phyloP scores from a whole-genome alignment of 75 land plant genomes.

The Isoetes taiwanensis region DNA sequence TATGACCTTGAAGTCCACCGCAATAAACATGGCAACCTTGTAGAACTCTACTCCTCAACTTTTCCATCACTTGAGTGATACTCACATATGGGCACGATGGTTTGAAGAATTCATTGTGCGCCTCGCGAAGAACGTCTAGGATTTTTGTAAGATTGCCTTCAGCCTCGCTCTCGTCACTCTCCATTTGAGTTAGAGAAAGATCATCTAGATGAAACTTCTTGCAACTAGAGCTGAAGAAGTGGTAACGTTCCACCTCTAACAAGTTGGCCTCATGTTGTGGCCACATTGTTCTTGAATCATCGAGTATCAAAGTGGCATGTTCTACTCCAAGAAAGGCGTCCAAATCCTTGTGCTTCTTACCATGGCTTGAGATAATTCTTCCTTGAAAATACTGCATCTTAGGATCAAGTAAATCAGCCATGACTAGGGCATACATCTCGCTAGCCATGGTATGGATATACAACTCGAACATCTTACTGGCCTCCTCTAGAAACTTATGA shows the following conservation, averaged over 20 bases:
- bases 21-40: not conserved
- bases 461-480: not conserved
- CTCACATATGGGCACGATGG: too few relatives aligned
- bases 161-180: not conserved
- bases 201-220: not conserved
- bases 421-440: not conserved
- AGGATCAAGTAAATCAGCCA: constrained; percentile 1
- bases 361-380: not conserved
- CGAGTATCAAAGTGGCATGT: not conserved
- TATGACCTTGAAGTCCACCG: not conserved
- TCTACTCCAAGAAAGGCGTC: not conserved
- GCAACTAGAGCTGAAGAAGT: constrained; percentile 1
- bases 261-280: not conserved
- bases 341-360: not conserved
- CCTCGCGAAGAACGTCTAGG: not conserved
- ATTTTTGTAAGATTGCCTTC: not conserved
- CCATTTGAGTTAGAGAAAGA: not conserved
- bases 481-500: constrained; percentile 3
- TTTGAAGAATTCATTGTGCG: not conserved
- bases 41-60: not conserved
- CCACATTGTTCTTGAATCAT: not conserved
- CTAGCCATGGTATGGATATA: not conserved
- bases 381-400: not conserved
- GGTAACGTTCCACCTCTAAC: not conserved
- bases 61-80: not conserved